These are phyloP conservation scores for Madurella mycetomatis DNA, from an alignment of 2,329 filamentous ascomycete genomes.

Conservation along the genomic window DNA sequence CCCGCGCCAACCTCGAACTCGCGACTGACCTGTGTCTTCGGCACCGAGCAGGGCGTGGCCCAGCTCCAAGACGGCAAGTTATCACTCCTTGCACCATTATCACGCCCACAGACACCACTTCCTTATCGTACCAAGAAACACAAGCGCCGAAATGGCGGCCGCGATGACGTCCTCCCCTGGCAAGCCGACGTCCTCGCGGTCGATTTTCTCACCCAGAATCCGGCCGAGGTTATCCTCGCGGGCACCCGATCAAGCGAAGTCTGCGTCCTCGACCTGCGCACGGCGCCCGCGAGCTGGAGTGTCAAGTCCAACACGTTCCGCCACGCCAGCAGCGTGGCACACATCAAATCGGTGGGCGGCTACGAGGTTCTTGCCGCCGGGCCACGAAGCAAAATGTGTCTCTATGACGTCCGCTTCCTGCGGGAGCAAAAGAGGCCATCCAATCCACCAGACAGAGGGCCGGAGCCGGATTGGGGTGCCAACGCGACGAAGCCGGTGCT, in stretches of 20 bases:
- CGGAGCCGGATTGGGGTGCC: background rate
- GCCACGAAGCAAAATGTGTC: constrained; percentile 43
- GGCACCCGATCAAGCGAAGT: constrained; percentile 48
- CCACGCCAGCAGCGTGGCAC: constrained; percentile 34
- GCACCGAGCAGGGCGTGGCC: constrained; percentile 46
- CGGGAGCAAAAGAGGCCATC: background rate
- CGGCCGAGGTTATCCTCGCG: constrained; percentile 42
- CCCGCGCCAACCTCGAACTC: constrained; percentile 37
- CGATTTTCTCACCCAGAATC: constrained; percentile 42
- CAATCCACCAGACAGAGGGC: too few species aligned
- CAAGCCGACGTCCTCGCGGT: constrained; percentile 44
- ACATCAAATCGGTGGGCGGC: constrained; percentile 45
- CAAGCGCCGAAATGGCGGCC: background rate
- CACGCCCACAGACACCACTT: constrained; percentile 1
- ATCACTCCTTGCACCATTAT: too few species aligned
- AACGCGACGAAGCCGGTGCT: constrained; percentile 38
- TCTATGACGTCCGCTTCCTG: constrained; percentile 54
- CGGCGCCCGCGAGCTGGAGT: constrained; percentile 22
- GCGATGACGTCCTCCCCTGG: constrained; percentile 16
- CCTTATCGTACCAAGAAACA: background rate
- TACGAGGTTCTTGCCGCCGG: constrained; percentile 52
- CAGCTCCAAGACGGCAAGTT: constrained; percentile 32
- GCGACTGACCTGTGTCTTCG: constrained; percentile 42
- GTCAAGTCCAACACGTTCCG: constrained; percentile 28
- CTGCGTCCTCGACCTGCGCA: constrained; percentile 43